Base-by-base conservation (phyloP, 192 early-diverging fungal species). In the Backusella luteola region DNA sequence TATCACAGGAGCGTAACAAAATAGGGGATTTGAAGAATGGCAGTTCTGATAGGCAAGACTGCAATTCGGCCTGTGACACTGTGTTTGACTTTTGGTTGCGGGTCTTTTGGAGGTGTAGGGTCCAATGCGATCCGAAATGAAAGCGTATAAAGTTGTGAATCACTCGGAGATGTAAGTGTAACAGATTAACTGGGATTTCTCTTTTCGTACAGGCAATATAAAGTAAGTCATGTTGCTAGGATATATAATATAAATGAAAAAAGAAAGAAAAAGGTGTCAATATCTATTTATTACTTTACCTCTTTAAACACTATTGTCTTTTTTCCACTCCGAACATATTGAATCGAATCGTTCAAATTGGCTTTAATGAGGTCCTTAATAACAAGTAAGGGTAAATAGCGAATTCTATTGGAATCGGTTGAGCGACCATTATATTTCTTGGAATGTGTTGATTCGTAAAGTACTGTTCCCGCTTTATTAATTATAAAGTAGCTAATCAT, bases 281-380 rank as follows among this genome's bases (percentile, higher is more conserved):
- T 63, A 12, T 39, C 38, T 39, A 39, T 52, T 56, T 0, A 12
- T 49, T 6, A 11, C 19, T 34, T 42, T 81, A 81, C 80, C 73
- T 81, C 80, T 66, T 68, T 75, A 52, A 81, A 81, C 2, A 66
- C 80, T 14, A 81, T 67, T 1, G 74, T 74, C 32, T 77, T 76
- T 19, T 75, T 67, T 4, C 59, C 63, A 35, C 67, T 63, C 38
- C 41, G 46, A 32, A 81, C 56, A 74, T 81, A 78, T n/a, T 75
- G 80, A 69, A 81, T 73, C 32, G 23, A 41, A 26, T 74, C 67
- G 23, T 75, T 42, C 8, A 75, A 34, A 9, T 81, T 74, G 41
- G 76, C 69, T 39, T 75, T 75, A 41, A 81, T 78, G 21, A 81
- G 34, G 76, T 81, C 80, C 23, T 81, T 81, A 12, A 78, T 71